These are phyloP conservation scores for Trypanosoma avium DNA, from an alignment of 208 protist species.

Conservation along the genomic window DNA sequence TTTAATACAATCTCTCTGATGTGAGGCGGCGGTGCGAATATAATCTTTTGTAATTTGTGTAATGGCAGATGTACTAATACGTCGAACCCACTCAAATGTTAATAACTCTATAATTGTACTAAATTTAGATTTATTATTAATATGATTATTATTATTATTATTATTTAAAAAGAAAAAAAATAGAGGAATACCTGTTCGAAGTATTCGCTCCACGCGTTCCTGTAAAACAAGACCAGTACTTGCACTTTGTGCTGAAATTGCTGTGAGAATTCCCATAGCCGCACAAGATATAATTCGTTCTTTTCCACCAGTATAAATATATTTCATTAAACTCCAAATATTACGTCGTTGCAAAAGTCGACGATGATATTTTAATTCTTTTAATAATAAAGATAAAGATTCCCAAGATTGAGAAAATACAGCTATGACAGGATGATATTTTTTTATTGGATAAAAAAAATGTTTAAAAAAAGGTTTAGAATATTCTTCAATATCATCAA, in stretches of 20 bases:
- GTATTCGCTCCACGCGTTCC: conserved; percentile 29
- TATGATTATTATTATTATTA: no score
- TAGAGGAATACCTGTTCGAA: no score
- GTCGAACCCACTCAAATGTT: conserved; percentile 50
- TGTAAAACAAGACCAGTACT: conserved; percentile 34
- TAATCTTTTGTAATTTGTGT: conserved; percentile 39
- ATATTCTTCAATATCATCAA: conserved; percentile 44
- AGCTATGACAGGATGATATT: no score
- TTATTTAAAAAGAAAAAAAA: no score
- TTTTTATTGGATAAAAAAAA: conserved; percentile 25
- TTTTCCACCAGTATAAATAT: conserved; percentile 51
- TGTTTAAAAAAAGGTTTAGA: conserved; percentile 31
- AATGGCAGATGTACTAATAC: conserved; percentile 43
- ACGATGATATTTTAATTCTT: conserved; percentile 32
- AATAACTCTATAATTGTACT: conserved; percentile 39
- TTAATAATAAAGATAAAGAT: conserved; percentile 31
- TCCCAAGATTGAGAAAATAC: conserved; percentile 41
- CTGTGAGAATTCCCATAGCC: conserved; percentile 46
- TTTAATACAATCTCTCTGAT: conserved; percentile 50
- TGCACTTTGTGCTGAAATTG: conserved; percentile 40
- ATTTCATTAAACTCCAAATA: conserved; percentile 48
- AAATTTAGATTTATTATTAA: no score
- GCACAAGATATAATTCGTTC: conserved; percentile 35
- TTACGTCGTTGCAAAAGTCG: conserved; percentile 33
- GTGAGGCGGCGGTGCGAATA: conserved; percentile 43